Conservation (phyloP, 2,329 filamentous ascomycete species). For the Penicillium hordei region DNA sequence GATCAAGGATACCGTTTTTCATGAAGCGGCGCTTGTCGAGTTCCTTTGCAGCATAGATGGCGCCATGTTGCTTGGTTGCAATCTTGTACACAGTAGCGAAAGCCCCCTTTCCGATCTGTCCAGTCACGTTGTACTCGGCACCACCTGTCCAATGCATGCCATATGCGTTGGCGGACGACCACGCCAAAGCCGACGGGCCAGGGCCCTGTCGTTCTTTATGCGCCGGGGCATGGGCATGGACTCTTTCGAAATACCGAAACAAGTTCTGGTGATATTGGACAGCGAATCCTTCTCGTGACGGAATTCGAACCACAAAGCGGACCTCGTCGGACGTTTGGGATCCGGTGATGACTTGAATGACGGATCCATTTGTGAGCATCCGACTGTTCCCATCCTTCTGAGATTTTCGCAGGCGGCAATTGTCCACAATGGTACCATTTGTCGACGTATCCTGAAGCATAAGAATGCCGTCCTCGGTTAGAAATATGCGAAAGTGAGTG, state of each 20-base stretch:
- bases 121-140: conserved; percentile 77
- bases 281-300: conserved; percentile 68
- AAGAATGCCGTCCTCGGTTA: conserved; percentile 79
- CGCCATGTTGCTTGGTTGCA: conserved; percentile 79
- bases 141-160: conserved; percentile 81
- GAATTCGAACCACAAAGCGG: conserved; percentile 82
- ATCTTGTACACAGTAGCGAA: conserved; percentile 94
- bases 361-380: conserved; percentile 70
- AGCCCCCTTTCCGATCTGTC: conserved; percentile 83
- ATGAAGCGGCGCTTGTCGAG: conserved; percentile 90
- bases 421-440: conserved; percentile 91
- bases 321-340: conserved; percentile 60
- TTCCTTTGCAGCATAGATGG: conserved; percentile 87
- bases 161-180: conserved; percentile 46
- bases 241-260: conserved; percentile 59
- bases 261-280: conserved; percentile 69
- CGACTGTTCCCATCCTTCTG: conserved; percentile 50
- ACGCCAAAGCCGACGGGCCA: conserved; percentile 32
- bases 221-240: conserved; percentile 27
- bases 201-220: conserved; percentile 26
- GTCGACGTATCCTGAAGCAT: conserved; percentile 95
- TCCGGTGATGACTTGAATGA: conserved; percentile 66
- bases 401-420: conserved; percentile 60
- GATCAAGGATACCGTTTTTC: conserved; percentile 85
- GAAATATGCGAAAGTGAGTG: conserved; percentile 89